phyloP scores from a whole-genome alignment of 1,139 yeast species.

The Yamadazyma buinensis region DNA sequence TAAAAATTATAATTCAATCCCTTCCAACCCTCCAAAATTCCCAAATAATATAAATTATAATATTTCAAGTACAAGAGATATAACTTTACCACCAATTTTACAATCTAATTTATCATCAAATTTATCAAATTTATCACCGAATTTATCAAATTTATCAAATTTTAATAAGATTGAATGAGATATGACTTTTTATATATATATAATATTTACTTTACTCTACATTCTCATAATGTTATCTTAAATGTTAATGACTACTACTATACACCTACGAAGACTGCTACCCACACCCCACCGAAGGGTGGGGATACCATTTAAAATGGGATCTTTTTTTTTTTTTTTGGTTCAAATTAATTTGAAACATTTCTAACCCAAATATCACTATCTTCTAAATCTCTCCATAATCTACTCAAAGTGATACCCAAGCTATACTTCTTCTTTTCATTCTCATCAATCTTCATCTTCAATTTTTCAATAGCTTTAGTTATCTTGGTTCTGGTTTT shows the following conservation, averaged over 20 bases:
- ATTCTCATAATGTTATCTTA: too few species aligned
- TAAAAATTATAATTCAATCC: conserved; percentile 1
- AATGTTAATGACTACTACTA: too few species aligned
- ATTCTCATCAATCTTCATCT: conserved; percentile 39
- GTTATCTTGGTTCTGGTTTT: conserved; percentile 39
- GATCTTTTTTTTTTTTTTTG: background rate
- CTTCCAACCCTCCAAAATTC: background rate
- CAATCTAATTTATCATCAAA: too few species aligned
- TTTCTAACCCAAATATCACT: conserved; percentile 43
- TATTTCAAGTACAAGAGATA: conserved; percentile 2
- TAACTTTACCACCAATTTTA: conserved; percentile 11
- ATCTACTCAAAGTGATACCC: conserved; percentile 42
- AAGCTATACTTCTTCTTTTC: conserved; percentile 41
- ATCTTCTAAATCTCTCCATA: conserved; percentile 44
- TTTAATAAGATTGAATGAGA: conserved; percentile 4
- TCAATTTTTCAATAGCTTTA: conserved; percentile 41
- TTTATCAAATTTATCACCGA: too few species aligned
- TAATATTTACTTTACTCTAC: too few species aligned
- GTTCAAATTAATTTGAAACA: conserved; percentile 6
- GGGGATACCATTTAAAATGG: too few species aligned
- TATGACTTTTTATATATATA: background rate
- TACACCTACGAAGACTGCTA: too few species aligned
- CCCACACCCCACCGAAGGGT: too few species aligned
- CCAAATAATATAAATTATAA: too few species aligned
- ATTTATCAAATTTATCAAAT: too few species aligned